Conservation (phyloP, 768 basidiomycete species). For the Lactarius pseudohatsudake region DNA sequence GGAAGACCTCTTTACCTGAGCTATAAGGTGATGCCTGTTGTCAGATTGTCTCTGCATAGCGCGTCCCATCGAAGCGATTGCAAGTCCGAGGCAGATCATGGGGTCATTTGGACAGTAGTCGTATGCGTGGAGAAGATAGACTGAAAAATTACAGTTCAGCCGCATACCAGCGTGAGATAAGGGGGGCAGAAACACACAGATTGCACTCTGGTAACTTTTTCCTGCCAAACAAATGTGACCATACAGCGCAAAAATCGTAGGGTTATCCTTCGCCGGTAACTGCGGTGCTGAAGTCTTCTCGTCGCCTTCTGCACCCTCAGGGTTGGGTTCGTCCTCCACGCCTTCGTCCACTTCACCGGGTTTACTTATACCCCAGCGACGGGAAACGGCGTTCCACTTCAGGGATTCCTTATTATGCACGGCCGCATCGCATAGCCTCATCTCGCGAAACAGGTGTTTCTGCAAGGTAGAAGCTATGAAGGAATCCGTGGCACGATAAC, state of each 20-base stretch:
- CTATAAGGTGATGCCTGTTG: slow-evolving; percentile 86
- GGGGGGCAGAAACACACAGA: slow-evolving; percentile 57
- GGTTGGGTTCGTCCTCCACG: slow-evolving; percentile 43
- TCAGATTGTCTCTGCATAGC: slow-evolving; percentile 94
- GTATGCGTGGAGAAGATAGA: slow-evolving; percentile 87
- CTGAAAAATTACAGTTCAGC: slow-evolving; percentile 42
- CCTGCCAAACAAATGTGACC: slow-evolving; percentile 82
- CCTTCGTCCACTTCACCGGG: slow-evolving; percentile 42
- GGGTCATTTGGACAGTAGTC: slow-evolving; percentile 84
- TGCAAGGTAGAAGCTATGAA: slow-evolving; percentile 77
- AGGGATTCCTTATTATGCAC: slow-evolving; percentile 60
- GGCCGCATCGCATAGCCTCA: slow-evolving; percentile 65
- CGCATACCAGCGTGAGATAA: neutral
- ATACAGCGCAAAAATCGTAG: slow-evolving; percentile 69
- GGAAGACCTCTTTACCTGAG: slow-evolving; percentile 48
- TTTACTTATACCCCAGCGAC: slow-evolving; percentile 56
- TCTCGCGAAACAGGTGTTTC: slow-evolving; percentile 81
- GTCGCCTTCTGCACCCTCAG: slow-evolving; percentile 27
- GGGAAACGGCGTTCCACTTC: slow-evolving; percentile 59
- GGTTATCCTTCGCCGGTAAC: slow-evolving; percentile 69
- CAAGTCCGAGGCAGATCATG: slow-evolving; percentile 78
- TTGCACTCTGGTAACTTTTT: slow-evolving; percentile 86
- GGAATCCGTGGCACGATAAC: slow-evolving; percentile 65
- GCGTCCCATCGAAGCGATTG: slow-evolving; percentile 82
- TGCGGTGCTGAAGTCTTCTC: slow-evolving; percentile 37